These are phyloP conservation scores for Lentinula sp. DNA, from an alignment of 768 basidiomycete species.

Conservation along the genomic window DNA sequence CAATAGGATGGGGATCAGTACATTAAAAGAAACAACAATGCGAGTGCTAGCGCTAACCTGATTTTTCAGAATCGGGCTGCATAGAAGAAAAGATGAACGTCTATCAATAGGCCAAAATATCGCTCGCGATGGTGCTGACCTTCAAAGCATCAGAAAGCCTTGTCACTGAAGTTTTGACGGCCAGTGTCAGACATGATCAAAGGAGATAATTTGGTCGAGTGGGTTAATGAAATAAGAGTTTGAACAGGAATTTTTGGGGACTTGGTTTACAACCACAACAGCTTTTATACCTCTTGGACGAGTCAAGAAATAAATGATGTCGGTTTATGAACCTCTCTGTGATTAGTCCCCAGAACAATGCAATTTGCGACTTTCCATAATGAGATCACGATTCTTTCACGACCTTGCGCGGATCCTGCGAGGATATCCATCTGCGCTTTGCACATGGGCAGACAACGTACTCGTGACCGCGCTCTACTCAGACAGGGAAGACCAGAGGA, in stretches of 20 bases:
- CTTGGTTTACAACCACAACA: not conserved
- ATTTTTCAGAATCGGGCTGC: slow-evolving; percentile 57
- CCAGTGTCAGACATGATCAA: slow-evolving; percentile 45
- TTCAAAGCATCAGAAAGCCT: slow-evolving; percentile 43
- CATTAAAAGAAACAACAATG: slow-evolving; percentile 1
- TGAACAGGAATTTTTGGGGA: not conserved
- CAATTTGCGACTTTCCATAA: not conserved
- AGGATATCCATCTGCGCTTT: too few species aligned
- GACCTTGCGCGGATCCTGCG: too few species aligned
- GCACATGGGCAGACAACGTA: too few species aligned
- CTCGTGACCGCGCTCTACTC: too few species aligned
- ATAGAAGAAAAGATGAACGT: not conserved
- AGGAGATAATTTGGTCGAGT: not conserved
- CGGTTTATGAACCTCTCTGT: not conserved
- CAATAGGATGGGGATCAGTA: not conserved
- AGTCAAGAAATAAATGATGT: not conserved
- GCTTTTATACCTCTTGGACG: not conserved
- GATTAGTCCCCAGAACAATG: not conserved
- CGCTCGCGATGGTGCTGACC: slow-evolving; percentile 21
- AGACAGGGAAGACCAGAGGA: too few species aligned
- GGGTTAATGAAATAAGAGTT: too few species aligned
- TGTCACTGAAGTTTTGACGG: slow-evolving; percentile 57
- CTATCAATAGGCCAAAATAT: not conserved
- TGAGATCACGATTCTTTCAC: too few species aligned
- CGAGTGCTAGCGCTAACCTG: slow-evolving; percentile 21